Conservation (phyloP, 2,329 filamentous ascomycete genomes). For the Sporothrix pseudoabietina region DNA sequence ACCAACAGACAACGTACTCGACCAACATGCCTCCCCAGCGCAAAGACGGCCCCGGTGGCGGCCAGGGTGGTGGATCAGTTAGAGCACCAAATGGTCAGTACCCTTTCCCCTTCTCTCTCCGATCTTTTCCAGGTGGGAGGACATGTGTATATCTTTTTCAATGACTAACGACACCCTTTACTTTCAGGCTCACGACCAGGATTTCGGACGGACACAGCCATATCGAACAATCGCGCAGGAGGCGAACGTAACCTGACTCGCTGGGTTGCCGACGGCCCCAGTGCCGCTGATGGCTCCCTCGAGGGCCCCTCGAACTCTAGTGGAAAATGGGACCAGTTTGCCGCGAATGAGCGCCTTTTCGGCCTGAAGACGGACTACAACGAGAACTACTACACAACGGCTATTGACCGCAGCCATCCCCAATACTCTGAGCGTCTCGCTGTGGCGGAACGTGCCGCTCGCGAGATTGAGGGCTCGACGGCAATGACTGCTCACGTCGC, state of each 20-base stretch:
- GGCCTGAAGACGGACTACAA: constrained; percentile 89
- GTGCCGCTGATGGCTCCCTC: constrained; percentile 69
- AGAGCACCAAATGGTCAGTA: constrained; percentile 48
- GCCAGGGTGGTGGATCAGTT: constrained; percentile 35
- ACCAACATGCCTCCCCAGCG: constrained; percentile 42
- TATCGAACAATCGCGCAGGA: constrained; percentile 71
- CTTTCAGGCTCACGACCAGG: constrained; percentile 62
- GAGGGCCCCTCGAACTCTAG: constrained; percentile 57
- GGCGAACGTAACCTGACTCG: constrained; percentile 76
- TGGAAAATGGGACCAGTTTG: constrained; percentile 87
- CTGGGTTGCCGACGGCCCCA: constrained; percentile 72
- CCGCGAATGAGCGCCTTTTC: constrained; percentile 82
- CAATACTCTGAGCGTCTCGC: constrained; percentile 77
- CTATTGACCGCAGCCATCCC: constrained; percentile 81
- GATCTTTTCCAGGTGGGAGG: not conserved
- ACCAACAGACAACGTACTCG: constrained; percentile 39
- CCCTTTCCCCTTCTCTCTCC: not conserved
- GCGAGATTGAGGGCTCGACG: constrained; percentile 80
- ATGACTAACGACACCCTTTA: not conserved
- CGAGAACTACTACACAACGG: constrained; percentile 91
- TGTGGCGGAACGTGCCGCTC: constrained; percentile 78
- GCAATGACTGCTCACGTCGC: constrained; percentile 80
- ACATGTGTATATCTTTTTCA: not conserved
- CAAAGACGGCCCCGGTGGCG: constrained; percentile 40
- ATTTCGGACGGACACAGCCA: constrained; percentile 87